Conservation (phyloP, 1,284 basidiomycete species). For the Sporisorium graminicola region DNA sequence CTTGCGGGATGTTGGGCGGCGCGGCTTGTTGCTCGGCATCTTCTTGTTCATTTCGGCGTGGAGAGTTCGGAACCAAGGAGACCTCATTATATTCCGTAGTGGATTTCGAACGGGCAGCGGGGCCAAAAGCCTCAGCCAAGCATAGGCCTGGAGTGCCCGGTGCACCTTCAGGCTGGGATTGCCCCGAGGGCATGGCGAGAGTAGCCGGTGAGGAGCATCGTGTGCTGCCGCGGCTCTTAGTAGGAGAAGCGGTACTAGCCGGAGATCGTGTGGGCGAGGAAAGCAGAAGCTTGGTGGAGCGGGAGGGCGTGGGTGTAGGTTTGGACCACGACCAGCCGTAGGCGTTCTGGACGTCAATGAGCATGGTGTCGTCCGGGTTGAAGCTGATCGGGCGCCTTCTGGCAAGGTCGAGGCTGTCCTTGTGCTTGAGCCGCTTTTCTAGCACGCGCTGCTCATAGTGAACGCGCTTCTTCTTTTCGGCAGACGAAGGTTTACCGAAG, state of each 20-base stretch:
- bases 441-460: slow-evolving; percentile 49
- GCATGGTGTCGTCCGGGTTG: slow-evolving; percentile 54
- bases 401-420: slow-evolving; percentile 52
- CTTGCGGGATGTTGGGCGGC: not conserved
- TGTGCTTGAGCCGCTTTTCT: slow-evolving; percentile 46
- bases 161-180: not conserved
- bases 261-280: slow-evolving; percentile 7
- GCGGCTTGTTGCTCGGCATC: not conserved
- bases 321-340: slow-evolving; percentile 30
- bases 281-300: slow-evolving; percentile 5
- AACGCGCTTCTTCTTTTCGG: slow-evolving; percentile 49
- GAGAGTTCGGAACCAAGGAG: not conserved
- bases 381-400: slow-evolving; percentile 46
- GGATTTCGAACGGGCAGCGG: not conserved
- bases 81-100: not conserved
- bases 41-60: not conserved
- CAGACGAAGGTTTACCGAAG: slow-evolving; percentile 50
- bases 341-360: slow-evolving; percentile 25
- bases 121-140: not conserved
- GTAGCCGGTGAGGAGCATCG: slow-evolving; percentile 15
- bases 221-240: slow-evolving; percentile 3
- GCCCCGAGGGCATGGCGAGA: not conserved
- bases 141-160: not conserved
- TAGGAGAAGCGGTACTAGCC: slow-evolving; percentile 16
- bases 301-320: slow-evolving; percentile 22